These are phyloP conservation scores for Chrysopogon serrulatus DNA, from an alignment of 176 grass and related monocot species.

Conservation along the genomic window DNA sequence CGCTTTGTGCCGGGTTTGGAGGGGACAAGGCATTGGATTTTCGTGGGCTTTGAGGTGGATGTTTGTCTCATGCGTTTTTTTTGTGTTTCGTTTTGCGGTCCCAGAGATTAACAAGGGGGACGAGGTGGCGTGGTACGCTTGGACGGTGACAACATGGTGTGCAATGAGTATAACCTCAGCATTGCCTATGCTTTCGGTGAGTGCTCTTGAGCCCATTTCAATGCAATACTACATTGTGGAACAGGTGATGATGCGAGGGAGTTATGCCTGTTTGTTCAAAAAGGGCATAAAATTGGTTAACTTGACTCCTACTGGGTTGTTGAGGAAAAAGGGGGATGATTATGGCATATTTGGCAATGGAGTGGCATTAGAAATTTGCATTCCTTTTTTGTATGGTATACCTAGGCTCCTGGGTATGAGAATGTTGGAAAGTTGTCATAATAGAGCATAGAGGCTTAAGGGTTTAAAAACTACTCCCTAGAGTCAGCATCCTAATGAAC, in stretches of 20 bases:
- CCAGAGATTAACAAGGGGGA: constrained; percentile 95
- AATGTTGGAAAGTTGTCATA: background rate
- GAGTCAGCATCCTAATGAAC: background rate
- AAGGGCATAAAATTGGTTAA: background rate
- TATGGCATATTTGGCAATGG: background rate
- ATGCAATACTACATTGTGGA: background rate
- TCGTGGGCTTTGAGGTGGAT: constrained; percentile 14
- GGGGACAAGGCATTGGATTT: background rate
- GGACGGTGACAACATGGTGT: constrained; percentile 82
- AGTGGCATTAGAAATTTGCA: background rate
- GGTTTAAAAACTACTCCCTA: background rate
- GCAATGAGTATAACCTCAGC: constrained; percentile 80
- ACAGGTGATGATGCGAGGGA: background rate
- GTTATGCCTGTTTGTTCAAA: background rate
- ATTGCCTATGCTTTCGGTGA: constrained; percentile 90
- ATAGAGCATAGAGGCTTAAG: background rate
- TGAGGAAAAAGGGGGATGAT: background rate
- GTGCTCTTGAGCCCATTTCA: constrained; percentile 22
- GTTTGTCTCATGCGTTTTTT: background rate
- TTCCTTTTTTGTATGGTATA: background rate
- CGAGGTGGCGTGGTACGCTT: constrained; percentile 95
- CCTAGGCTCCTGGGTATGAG: background rate
- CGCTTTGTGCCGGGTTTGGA: background rate
- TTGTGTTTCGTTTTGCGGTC: constrained; percentile 37
- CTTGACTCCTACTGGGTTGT: background rate